Percentiles rank a stretch among this genome's conserved stretches.
phyloP scores from a whole-genome alignment of 2,329 filamentous ascomycete genomes.

The Zarea fungicola region DNA sequence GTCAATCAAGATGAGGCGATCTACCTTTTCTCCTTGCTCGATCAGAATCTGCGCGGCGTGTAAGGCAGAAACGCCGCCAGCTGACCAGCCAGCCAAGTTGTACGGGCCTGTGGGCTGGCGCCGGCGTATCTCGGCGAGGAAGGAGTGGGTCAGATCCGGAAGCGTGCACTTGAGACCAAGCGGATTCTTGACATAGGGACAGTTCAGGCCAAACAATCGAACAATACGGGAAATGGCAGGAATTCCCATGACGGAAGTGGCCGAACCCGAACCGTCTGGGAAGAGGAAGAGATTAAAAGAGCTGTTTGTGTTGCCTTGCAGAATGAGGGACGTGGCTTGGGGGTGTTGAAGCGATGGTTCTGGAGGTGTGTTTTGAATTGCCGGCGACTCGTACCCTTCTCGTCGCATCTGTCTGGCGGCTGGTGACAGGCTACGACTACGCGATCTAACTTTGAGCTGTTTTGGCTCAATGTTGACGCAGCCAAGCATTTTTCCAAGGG shows the following conservation, averaged over 20 bases:
- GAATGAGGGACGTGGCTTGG: conserved; percentile 20
- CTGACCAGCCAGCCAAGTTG: conserved; percentile 63
- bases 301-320: conserved; percentile 16
- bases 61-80: conserved; percentile 67
- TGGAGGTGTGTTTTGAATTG: no score
- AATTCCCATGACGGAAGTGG: conserved; percentile 15
- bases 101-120: not conserved
- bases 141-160: conserved; percentile 12
- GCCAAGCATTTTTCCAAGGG: not conserved
- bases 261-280: conserved; percentile 27
- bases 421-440: no score
- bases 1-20: conserved; percentile 60
- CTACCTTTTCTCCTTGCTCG: conserved; percentile 51
- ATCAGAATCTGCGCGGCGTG: conserved; percentile 59
- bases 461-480: not conserved
- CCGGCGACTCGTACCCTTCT: no score
- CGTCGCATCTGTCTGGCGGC: no score
- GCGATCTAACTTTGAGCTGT: no score
- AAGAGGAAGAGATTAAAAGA: conserved; percentile 20
- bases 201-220: conserved; percentile 17
- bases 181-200: conserved; percentile 52
- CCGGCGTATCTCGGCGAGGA: not conserved
- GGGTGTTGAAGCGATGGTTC: conserved; percentile 4
- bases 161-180: conserved; percentile 16
- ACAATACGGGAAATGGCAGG: conserved; percentile 16